Conservation (phyloP, 257 asterid genomes). For the Solanum clarkiae region DNA sequence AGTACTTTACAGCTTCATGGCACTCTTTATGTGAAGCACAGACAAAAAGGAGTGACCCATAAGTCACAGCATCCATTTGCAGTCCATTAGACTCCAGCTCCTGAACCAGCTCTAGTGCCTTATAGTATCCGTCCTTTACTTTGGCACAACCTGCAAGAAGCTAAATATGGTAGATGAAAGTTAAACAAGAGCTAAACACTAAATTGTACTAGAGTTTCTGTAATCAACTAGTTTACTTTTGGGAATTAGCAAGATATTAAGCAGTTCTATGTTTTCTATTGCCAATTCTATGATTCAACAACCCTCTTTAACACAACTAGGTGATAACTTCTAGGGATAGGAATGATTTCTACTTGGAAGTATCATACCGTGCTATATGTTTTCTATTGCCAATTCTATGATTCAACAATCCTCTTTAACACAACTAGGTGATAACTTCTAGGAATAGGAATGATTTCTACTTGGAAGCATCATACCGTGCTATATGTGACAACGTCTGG, state of each 20-base stretch:
- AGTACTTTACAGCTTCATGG: slow-evolving; percentile 79
- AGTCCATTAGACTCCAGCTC: slow-evolving; percentile 63
- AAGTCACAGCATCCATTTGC: slow-evolving; percentile 63
- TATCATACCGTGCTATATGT: slow-evolving; percentile 85
- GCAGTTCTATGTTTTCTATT: not conserved
- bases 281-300: not conserved
- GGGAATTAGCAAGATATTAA: not conserved
- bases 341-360: slow-evolving; percentile 4
- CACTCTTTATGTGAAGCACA: slow-evolving; percentile 74
- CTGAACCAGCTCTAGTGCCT: slow-evolving; percentile 71
- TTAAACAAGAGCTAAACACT: not conserved
- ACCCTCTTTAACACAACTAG: not conserved
- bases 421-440: not conserved
- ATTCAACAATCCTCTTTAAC: not conserved
- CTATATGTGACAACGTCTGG: slow-evolving; percentile 92
- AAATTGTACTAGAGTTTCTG: not conserved
- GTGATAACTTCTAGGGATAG: not conserved
- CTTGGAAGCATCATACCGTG: slow-evolving; percentile 45
- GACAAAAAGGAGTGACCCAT: slow-evolving; percentile 83
- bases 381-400: not conserved
- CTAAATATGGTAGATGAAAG: slow-evolving; percentile 28
- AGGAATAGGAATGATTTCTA: slow-evolving; percentile 1
- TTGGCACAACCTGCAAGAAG: slow-evolving; percentile 82
- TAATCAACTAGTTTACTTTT: not conserved
- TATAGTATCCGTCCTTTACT: slow-evolving; percentile 58